Evolutionary conservation across 75 land plant species (phyloP).

Genomic region (Gnetum montanum): DNA sequence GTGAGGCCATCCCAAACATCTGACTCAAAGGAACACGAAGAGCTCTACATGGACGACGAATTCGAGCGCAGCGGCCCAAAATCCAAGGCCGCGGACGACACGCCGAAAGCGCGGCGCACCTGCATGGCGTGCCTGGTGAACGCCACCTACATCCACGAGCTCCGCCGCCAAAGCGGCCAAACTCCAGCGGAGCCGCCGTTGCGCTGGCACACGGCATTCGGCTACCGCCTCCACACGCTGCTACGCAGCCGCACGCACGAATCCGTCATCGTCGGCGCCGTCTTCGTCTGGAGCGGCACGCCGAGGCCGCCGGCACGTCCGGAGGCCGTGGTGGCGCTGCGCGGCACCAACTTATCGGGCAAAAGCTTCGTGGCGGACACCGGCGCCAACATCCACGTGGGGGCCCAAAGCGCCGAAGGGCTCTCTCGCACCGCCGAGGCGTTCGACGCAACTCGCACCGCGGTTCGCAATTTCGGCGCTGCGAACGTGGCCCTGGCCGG

Average conservation of each 20-base stretch:
- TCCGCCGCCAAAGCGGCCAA: constrained; percentile 48
- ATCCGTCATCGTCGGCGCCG: constrained; percentile 54
- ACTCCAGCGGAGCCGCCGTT: constrained; percentile 29
- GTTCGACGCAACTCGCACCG: constrained; percentile 29
- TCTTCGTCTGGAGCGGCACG: constrained; percentile 42
- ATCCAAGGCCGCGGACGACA: too few species aligned
- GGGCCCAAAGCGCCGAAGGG: constrained; percentile 52
- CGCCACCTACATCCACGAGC: constrained; percentile 60
- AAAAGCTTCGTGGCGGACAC: constrained; percentile 47
- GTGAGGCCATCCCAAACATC: too few species aligned
- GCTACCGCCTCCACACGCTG: constrained; percentile 38
- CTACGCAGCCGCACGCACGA: constrained; percentile 49
- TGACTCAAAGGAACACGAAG: too few species aligned
- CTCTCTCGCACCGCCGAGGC: constrained; percentile 45
- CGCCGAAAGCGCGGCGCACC: constrained; percentile 41
- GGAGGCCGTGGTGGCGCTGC: constrained; percentile 46
- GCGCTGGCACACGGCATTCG: constrained; percentile 56
- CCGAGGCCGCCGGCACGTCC: constrained; percentile 55
- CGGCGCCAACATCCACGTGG: constrained; percentile 46
- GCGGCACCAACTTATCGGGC: constrained; percentile 54
- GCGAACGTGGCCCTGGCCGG: constrained; percentile 46
- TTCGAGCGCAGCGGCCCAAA: too few species aligned
- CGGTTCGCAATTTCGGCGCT: constrained; percentile 35
- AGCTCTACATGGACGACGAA: too few species aligned
- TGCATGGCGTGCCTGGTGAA: constrained; percentile 67